Percentiles rank a stretch among this genome's conserved stretches.
These are phyloP conservation scores for Tulasnella sp. DNA, from an alignment of 768 basidiomycete genomes.

Conservation along the genomic window DNA sequence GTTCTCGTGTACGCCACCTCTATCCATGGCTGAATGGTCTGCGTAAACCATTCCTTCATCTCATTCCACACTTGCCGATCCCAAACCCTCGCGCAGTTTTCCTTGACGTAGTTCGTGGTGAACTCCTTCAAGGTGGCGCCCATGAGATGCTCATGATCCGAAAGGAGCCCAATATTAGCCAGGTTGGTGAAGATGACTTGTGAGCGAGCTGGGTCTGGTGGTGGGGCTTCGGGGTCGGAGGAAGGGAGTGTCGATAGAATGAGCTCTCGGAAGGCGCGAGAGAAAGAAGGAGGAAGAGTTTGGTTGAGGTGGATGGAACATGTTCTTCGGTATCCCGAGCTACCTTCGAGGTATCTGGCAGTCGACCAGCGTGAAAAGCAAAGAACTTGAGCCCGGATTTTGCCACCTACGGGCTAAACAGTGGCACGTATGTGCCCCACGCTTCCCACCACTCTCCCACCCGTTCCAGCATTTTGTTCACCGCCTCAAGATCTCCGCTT, in stretches of 20 bases:
- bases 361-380: background rate
- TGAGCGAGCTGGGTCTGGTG: conserved; percentile 64
- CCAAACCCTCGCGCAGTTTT: conserved; percentile 67
- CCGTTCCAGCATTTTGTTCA: conserved; percentile 54
- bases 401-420: conserved; percentile 44
- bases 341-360: conserved; percentile 26
- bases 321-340: conserved; percentile 10
- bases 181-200: conserved; percentile 56
- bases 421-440: conserved; percentile 60
- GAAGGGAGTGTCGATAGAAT: conserved; percentile 68
- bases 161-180: conserved; percentile 67
- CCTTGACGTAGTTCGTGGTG: conserved; percentile 56
- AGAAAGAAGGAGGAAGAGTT: conserved; percentile 25
- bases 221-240: conserved; percentile 46
- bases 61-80: conserved; percentile 55
- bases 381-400: background rate
- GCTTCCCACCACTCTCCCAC: conserved; percentile 67
- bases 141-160: conserved; percentile 79
- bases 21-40: conserved; percentile 82
- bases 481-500: conserved; percentile 45
- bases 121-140: conserved; percentile 31
- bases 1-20: conserved; percentile 69
- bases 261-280: conserved; percentile 60
- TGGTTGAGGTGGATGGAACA: conserved; percentile 24
- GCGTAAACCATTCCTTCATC: conserved; percentile 71